Base-by-base conservation (phyloP, 2,329 filamentous ascomycete genomes). In the Fusarium xylarioides region DNA sequence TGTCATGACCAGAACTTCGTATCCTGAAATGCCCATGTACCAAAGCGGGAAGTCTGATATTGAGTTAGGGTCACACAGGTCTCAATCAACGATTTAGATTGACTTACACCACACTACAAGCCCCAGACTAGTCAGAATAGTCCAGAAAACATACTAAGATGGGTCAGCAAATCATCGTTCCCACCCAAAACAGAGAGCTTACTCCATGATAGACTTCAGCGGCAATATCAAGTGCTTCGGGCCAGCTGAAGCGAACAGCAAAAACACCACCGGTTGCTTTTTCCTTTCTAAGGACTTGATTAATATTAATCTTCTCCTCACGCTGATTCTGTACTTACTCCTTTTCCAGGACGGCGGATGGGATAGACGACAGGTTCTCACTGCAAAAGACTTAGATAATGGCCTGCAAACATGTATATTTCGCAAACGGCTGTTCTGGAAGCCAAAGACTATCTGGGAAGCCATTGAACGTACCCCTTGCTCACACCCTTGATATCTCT, bases 1-100 rank as follows among this genome's bases (percentile, higher is more conserved):
- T 55, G 89, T 90, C 90, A 98, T 92, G 78, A 99, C 91, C 74
- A 97, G 87, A 47, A 91, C 92, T 83, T 99, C 96, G 80, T 96
- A 99, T 71, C 96, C 96, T 8, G 95, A 98, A 68, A 99, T 97
- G 34, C 96, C 96, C 96, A 99, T 99, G 81, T 98, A 91, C 96
- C 96, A 99, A 16, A 99, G 89, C 19, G 96, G 96, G 81, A 99
- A 99, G 82, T 97, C 92, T 94, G 55, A 44, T 49, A 30, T 49
- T 21, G 59, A 50, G 57, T 80, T 50, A 79, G 76, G 42, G 34
- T 47, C 19, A 38, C 15, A 19, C 34, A 55, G 16, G 35, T 53
- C 9, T 66, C n/a, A 50, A 55, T 35, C 34, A 40, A 35, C 28
- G 26, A 55, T 40, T 23, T 15, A 50, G 32, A 46, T 32, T 55